A percentile compares a stretch with the other conserved stretches of the same genome.
phyloP scores from a whole-genome alignment of 2,329 filamentous ascomycete species.

The Aspergillus cejpii region DNA sequence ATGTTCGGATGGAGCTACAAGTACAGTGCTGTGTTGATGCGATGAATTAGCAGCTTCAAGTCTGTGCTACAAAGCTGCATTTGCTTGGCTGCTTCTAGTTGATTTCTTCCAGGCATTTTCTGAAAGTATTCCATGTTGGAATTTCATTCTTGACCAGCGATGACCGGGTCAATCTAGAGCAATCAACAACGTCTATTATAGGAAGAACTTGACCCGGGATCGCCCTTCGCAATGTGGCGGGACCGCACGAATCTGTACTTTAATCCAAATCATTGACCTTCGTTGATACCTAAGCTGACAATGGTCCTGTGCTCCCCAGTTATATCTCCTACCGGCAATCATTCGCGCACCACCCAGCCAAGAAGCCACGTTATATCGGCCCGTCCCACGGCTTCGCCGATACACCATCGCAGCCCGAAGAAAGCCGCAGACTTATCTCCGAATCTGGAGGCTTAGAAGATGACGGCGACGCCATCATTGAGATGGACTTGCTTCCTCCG shows the following conservation, averaged over 20 bases:
- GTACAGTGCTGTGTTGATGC: constrained; percentile 2
- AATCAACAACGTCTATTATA: constrained; percentile 15
- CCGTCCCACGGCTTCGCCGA: constrained; percentile 57
- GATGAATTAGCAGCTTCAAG: not conserved
- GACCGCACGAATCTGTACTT: constrained; percentile 93
- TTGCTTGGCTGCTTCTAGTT: not conserved
- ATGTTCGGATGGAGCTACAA: constrained; percentile 11
- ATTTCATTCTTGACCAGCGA: constrained; percentile 4
- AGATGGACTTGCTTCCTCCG: constrained; percentile 94
- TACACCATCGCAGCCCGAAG: constrained; percentile 54
- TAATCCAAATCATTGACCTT: not conserved
- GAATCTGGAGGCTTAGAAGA: constrained; percentile 62
- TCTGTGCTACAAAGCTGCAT: not conserved
- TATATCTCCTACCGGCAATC: constrained; percentile 99
- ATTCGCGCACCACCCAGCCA: constrained; percentile 87
- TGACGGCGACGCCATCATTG: constrained; percentile 90
- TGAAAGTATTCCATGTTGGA: not conserved
- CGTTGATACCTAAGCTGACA: constrained; percentile 6
- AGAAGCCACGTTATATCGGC: constrained; percentile 65
- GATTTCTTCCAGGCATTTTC: not conserved
- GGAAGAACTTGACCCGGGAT: constrained; percentile 7
- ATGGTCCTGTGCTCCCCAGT: constrained; percentile 44
- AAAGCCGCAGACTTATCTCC: constrained; percentile 78
- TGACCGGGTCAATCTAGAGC: constrained; percentile 14
- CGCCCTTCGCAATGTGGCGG: constrained; percentile 81